Percentiles rank a stretch among this genome's conserved stretches.
These are phyloP conservation scores for Nitzschia sp. DNA, from an alignment of 108 stramenopile species.

Conservation along the genomic window DNA sequence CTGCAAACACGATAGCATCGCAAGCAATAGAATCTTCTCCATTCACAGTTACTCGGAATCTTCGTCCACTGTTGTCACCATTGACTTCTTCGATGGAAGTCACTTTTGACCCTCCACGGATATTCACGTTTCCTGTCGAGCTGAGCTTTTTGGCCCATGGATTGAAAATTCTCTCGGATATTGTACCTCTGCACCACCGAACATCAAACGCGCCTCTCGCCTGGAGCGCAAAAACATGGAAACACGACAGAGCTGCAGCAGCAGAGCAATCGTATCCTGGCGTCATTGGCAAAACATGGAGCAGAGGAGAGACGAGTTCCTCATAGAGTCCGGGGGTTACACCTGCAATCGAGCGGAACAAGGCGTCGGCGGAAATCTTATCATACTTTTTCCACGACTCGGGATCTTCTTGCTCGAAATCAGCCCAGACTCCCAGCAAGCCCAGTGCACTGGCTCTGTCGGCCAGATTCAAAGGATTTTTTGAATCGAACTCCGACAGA, in stretches of 20 bases:
- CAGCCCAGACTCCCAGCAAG: conserved; percentile 69
- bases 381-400: conserved; percentile 74
- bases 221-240: conserved; percentile 88
- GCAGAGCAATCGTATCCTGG: conserved; percentile 84
- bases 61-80: neutral
- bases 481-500: conserved; percentile 59
- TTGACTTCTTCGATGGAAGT: conserved; percentile 40
- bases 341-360: conserved; percentile 67
- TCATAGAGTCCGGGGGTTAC: conserved; percentile 57
- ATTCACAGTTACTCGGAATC: conserved; percentile 21
- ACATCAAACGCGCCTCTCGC: conserved; percentile 87
- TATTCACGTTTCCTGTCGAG: conserved; percentile 44
- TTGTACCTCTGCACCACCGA: conserved; percentile 76
- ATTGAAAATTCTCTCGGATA: conserved; percentile 74
- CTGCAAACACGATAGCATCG: conserved; percentile 80
- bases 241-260: conserved; percentile 85
- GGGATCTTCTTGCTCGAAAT: conserved; percentile 77
- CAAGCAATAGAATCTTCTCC: conserved; percentile 43
- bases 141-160: conserved; percentile 65
- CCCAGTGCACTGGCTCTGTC: conserved; percentile 73
- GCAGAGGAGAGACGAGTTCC: conserved; percentile 75
- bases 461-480: conserved; percentile 27
- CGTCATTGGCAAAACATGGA: conserved; percentile 85
- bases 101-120: conserved; percentile 63
- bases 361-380: conserved; percentile 61